Evolutionary conservation across 106 monocot genomes (phyloP).

Genomic region (Chionographis japonica): DNA sequence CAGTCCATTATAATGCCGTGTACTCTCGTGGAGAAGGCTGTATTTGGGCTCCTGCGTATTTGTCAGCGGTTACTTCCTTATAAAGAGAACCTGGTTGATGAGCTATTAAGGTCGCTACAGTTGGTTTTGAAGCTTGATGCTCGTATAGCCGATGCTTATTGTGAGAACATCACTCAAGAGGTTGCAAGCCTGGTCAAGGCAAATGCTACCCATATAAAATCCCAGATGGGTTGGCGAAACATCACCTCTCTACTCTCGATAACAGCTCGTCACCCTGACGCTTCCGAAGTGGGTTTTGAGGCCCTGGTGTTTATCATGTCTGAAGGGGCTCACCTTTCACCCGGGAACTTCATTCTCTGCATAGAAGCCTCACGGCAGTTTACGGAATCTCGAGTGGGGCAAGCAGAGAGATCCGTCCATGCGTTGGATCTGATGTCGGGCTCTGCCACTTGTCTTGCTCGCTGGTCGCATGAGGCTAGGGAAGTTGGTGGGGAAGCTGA

Average conservation of each 20-base stretch:
- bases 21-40: constrained; percentile 70
- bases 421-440: constrained; percentile 58
- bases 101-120: constrained; percentile 64
- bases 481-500: constrained; percentile 46
- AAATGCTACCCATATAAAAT: constrained; percentile 63
- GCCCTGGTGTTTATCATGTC: constrained; percentile 68
- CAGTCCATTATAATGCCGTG: constrained; percentile 75
- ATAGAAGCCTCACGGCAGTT: constrained; percentile 64
- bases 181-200: constrained; percentile 64
- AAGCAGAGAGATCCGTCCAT: constrained; percentile 36
- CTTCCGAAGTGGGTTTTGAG: constrained; percentile 69
- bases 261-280: constrained; percentile 72
- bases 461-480: constrained; percentile 51
- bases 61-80: constrained; percentile 75
- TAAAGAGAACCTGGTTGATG: constrained; percentile 69
- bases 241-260: constrained; percentile 65
- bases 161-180: constrained; percentile 77
- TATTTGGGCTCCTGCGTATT: constrained; percentile 63
- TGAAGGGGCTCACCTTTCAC: constrained; percentile 64
- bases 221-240: constrained; percentile 63
- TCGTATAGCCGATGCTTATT: constrained; percentile 78
- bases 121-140: constrained; percentile 77
- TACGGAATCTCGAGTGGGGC: constrained; percentile 62
- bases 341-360: constrained; percentile 52
- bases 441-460: constrained; percentile 35